Evolutionary conservation across 495 filamentous ascomycete genomes (phyloP).

Genomic region (Xylaria flabelliformis): DNA sequence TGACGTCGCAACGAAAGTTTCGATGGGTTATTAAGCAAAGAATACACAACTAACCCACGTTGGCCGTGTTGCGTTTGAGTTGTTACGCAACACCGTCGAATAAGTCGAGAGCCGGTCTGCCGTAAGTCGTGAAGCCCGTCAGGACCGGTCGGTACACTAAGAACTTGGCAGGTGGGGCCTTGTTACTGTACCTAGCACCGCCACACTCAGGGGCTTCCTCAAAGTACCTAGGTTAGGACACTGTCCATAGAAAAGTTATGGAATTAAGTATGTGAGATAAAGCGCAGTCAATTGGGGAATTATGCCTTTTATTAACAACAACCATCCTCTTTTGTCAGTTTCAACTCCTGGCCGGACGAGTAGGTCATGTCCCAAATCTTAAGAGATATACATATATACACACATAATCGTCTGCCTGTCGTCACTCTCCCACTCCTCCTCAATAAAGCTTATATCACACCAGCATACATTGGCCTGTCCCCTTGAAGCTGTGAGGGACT

Average conservation of each 20-base stretch:
- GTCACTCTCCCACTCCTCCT: constrained; percentile 14
- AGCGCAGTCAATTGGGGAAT: constrained; percentile 12
- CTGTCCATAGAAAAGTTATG: no score
- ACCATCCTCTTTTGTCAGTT: constrained; percentile 6
- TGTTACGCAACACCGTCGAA: constrained; percentile 4
- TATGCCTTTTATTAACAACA: constrained; percentile 21
- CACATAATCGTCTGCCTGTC: constrained; percentile 28
- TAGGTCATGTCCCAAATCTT: constrained; percentile 33
- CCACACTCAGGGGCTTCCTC: constrained; percentile 15
- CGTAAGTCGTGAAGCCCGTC: neutral
- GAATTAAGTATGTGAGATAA: no score
- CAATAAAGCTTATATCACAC: constrained; percentile 21
- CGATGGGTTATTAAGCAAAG: neutral
- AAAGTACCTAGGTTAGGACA: neutral
- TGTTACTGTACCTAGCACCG: constrained; percentile 29
- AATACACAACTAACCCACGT: neutral
- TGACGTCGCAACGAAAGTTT: neutral
- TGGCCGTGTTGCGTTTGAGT: neutral
- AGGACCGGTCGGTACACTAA: constrained; percentile 1
- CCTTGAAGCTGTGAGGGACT: neutral
- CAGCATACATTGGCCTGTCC: constrained; percentile 10
- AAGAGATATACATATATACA: constrained; percentile 45
- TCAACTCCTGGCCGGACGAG: constrained; percentile 23
- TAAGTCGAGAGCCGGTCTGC: neutral
- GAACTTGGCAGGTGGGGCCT: neutral